Conservation (phyloP, 1,284 basidiomycete genomes). For the Leucoagaricus sp. region DNA sequence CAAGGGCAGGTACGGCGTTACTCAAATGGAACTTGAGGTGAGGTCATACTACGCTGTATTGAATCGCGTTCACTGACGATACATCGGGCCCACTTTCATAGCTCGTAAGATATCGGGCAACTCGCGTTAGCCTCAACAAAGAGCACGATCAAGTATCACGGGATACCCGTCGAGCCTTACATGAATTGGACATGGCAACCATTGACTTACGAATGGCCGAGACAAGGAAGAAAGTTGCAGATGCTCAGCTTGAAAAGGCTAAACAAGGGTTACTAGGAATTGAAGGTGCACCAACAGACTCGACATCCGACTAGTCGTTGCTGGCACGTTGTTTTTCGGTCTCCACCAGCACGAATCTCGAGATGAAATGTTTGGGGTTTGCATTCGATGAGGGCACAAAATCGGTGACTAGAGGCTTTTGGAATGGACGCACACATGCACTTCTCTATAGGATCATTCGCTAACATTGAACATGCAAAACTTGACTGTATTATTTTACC, state of each 20-base stretch:
- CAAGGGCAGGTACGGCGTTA: conserved; percentile 15
- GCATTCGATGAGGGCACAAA: too few species aligned
- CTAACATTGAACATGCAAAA: background rate
- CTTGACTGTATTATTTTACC: background rate
- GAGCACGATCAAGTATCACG: conserved; percentile 46
- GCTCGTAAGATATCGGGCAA: conserved; percentile 35
- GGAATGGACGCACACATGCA: too few species aligned
- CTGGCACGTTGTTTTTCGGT: too few species aligned
- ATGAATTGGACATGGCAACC: conserved; percentile 59
- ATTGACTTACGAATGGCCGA: conserved; percentile 62
- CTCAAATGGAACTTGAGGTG: conserved; percentile 29
- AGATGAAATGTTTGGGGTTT: too few species aligned
- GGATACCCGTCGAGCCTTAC: conserved; percentile 49
- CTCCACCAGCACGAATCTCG: too few species aligned
- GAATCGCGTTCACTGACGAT: background rate
- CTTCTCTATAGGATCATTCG: background rate
- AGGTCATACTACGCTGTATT: conserved; percentile 12
- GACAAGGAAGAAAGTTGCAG: conserved; percentile 54
- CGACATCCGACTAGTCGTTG: background rate
- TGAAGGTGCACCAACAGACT: conserved; percentile 32
- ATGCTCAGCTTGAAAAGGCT: conserved; percentile 61
- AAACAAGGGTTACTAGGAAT: conserved; percentile 59
- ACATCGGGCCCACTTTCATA: conserved; percentile 13
- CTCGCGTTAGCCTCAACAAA: conserved; percentile 39
- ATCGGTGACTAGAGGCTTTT: too few species aligned